A percentile compares a stretch with the other conserved stretches of the same genome.
phyloP scores from a whole-genome alignment of 306 rosid species.

The Quercus dentata region DNA sequence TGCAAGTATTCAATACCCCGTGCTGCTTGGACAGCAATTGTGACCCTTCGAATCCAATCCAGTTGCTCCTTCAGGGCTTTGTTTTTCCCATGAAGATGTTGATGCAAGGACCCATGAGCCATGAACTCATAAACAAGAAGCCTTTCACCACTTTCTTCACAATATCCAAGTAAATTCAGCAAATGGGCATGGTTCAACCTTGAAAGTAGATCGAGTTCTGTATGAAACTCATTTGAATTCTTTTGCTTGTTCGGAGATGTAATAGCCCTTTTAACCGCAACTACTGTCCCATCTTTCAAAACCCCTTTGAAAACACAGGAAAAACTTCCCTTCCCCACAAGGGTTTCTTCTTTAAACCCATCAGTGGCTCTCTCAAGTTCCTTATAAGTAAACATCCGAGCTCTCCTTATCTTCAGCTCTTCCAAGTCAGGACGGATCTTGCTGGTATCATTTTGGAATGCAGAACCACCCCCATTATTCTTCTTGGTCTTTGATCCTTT shows the following conservation, averaged over 20 bases:
- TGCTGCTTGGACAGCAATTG: slow-evolving; percentile 93
- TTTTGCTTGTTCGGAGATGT: slow-evolving; percentile 76
- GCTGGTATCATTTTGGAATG: slow-evolving; percentile 45
- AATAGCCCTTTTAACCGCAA: slow-evolving; percentile 82
- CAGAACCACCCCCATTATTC: slow-evolving; percentile 32
- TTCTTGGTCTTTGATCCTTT: slow-evolving; percentile 40
- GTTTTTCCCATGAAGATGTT: slow-evolving; percentile 77
- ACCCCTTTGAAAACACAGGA: slow-evolving; percentile 81
- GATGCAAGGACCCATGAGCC: slow-evolving; percentile 90
- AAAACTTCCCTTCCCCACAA: slow-evolving; percentile 92
- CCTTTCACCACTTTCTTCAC: slow-evolving; percentile 87
- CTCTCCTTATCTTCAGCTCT: slow-evolving; percentile 70
- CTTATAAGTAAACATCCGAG: slow-evolving; percentile 73
- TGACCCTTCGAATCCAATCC: slow-evolving; percentile 88
- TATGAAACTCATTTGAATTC: slow-evolving; percentile 81
- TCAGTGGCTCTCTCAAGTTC: slow-evolving; percentile 74
- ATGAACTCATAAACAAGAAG: slow-evolving; percentile 92
- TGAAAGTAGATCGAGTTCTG: slow-evolving; percentile 81
- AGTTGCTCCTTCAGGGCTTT: slow-evolving; percentile 63
- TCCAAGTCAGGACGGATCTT: slow-evolving; percentile 66
- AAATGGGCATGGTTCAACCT: slow-evolving; percentile 86
- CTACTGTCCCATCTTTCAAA: slow-evolving; percentile 75
- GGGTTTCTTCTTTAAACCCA: slow-evolving; percentile 73
- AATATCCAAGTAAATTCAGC: slow-evolving; percentile 82
- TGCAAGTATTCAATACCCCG: slow-evolving; percentile 88